A percentile compares a stretch with the other conserved stretches of the same genome.
Evolutionary conservation across 805 yeast genomes (phyloP).

Genomic region (Groenewaldozyma tartarivorans): DNA sequence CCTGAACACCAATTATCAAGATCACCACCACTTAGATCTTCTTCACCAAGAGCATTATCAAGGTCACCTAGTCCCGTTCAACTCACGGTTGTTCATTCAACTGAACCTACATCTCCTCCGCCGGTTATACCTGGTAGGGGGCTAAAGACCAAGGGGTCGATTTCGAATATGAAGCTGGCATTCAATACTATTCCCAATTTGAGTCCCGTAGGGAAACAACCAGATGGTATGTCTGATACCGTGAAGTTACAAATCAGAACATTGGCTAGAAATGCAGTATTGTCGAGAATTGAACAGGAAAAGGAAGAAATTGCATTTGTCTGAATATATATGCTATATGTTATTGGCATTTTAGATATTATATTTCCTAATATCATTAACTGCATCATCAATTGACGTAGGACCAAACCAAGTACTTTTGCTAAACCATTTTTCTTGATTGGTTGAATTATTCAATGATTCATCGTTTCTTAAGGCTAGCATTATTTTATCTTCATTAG

Average conservation of each 20-base stretch:
- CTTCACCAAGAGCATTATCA: background rate
- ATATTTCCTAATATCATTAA: too few species aligned
- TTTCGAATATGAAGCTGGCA: constrained; percentile 3
- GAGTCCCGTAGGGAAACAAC: background rate
- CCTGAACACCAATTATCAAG: too few species aligned
- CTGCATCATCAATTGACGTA: too few species aligned
- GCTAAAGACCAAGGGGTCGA: constrained; percentile 6
- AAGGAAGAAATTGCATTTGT: too few species aligned
- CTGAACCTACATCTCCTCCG: constrained; percentile 1
- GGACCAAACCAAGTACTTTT: too few species aligned
- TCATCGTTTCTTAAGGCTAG: too few species aligned
- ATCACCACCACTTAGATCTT: background rate
- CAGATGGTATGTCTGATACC: background rate
- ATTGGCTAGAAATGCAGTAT: constrained; percentile 20
- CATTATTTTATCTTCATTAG: constrained; percentile 21
- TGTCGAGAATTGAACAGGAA: constrained; percentile 17
- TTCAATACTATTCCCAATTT: background rate
- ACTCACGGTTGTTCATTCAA: background rate
- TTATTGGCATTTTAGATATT: too few species aligned
- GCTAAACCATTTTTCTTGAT: too few species aligned
- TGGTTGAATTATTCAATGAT: too few species aligned
- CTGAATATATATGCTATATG: too few species aligned
- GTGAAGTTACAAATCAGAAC: constrained; percentile 13
- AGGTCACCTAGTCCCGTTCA: constrained; percentile 4
- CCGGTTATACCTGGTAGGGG: background rate